Percentiles rank a stretch among this genome's conserved stretches.
Conservation (phyloP, 1,139 yeast species). For the Lodderomyces metapsilosis region DNA sequence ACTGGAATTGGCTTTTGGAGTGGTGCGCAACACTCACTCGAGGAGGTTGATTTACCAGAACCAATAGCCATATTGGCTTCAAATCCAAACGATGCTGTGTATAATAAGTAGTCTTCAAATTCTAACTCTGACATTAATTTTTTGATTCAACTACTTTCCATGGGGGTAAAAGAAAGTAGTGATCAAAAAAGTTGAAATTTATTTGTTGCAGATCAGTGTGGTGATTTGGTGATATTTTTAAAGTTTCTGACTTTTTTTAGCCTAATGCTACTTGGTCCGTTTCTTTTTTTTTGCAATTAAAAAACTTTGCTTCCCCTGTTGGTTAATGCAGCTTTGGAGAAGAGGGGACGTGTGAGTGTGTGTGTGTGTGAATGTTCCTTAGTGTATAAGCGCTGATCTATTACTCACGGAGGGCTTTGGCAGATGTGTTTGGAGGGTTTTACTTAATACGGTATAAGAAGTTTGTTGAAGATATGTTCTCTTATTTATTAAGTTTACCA, state of each 20-base stretch:
- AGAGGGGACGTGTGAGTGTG: too few relatives aligned
- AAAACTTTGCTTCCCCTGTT: background rate
- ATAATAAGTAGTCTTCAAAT: constrained; percentile 12
- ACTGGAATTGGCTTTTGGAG: background rate
- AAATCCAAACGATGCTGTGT: constrained; percentile 1
- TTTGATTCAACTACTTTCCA: background rate
- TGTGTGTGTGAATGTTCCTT: too few relatives aligned
- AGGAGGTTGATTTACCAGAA: background rate
- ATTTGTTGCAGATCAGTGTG: background rate
- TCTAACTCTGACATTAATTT: constrained; percentile 3
- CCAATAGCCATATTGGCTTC: background rate
- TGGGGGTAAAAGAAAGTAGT: background rate
- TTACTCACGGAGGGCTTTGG: too few relatives aligned
- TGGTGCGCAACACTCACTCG: background rate
- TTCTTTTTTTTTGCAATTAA: too few relatives aligned
- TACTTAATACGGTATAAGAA: background rate
- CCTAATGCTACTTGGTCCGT: background rate
- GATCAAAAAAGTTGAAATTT: background rate
- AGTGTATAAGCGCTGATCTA: too few relatives aligned
- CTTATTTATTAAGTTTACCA: background rate
- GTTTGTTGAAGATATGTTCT: background rate
- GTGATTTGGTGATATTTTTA: background rate
- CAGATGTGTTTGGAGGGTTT: too few relatives aligned
- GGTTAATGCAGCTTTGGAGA: background rate
- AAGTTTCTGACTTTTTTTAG: background rate